Evolutionary conservation across 768 basidiomycete genomes (phyloP).

Genomic region (Boletus reticuloceps): DNA sequence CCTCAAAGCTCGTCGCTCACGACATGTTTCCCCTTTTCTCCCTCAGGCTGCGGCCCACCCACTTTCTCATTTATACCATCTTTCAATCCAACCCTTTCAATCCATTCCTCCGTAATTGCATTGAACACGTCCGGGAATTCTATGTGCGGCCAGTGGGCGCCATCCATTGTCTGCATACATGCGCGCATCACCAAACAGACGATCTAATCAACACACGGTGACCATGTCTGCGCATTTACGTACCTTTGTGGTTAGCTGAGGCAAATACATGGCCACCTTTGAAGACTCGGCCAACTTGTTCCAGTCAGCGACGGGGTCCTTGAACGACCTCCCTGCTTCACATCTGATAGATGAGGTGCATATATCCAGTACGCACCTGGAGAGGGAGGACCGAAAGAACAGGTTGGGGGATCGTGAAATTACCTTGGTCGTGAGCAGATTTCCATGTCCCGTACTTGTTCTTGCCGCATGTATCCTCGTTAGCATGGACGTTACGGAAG

Average conservation of each 20-base stretch:
- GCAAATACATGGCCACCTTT: conserved; percentile 30
- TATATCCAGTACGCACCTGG: conserved; percentile 23
- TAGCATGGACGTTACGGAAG: background rate
- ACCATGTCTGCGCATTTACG: conserved; percentile 6
- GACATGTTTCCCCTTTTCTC: background rate
- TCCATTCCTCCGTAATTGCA: conserved; percentile 49
- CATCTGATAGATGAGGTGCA: background rate
- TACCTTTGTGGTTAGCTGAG: conserved; percentile 36
- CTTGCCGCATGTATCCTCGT: conserved; percentile 11
- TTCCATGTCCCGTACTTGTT: conserved; percentile 39
- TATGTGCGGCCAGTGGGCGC: conserved; percentile 68
- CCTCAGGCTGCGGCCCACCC: background rate
- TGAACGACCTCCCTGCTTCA: background rate
- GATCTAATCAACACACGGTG: conserved; percentile 18
- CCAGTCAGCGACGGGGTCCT: conserved; percentile 50
- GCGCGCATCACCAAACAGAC: conserved; percentile 34
- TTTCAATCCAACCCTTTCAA: conserved; percentile 26
- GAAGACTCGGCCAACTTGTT: conserved; percentile 25
- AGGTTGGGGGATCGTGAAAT: conserved; percentile 42
- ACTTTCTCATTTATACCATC: background rate
- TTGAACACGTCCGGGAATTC: conserved; percentile 58
- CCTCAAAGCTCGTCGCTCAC: conserved; percentile 18
- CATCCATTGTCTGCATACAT: conserved; percentile 42
- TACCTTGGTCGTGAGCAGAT: conserved; percentile 39
- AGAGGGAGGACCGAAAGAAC: conserved; percentile 40